These are phyloP conservation scores for Chlorella sp. DNA, from an alignment of 139 green algal genomes.

Conservation along the genomic window DNA sequence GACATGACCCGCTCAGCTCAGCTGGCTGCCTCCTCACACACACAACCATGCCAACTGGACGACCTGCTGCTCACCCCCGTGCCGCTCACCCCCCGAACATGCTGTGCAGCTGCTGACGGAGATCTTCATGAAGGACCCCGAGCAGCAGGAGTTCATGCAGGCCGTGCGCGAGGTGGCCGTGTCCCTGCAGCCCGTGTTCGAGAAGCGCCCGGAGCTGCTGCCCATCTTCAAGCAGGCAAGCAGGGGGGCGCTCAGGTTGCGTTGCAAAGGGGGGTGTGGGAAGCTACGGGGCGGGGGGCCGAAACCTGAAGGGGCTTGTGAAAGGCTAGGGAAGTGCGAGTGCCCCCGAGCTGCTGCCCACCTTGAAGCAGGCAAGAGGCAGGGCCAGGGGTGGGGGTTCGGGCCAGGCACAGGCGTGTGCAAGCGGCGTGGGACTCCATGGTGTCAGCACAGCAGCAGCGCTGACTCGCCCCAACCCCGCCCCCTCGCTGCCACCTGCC, in stretches of 20 bases:
- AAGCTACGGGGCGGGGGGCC: not conserved
- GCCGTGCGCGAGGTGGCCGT: slow-evolving; percentile 50
- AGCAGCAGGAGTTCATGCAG: slow-evolving; percentile 71
- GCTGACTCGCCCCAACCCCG: not conserved
- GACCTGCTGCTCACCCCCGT: not conserved
- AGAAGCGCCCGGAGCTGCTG: slow-evolving; percentile 61
- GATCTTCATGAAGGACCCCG: slow-evolving; percentile 55
- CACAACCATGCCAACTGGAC: not conserved
- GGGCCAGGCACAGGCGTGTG: too few species aligned
- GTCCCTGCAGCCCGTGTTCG: slow-evolving; percentile 66
- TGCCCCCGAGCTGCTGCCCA: too few species aligned
- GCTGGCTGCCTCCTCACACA: not conserved
- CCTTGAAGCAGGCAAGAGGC: too few species aligned
- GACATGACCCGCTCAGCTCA: not conserved
- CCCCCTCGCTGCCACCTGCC: not conserved
- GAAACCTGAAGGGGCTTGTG: not conserved
- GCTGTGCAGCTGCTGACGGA: slow-evolving; percentile 38
- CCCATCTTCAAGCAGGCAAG: slow-evolving; percentile 58
- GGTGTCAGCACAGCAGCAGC: not conserved
- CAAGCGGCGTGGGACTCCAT: too few species aligned
- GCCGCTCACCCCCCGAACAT: not conserved
- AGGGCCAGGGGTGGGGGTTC: too few species aligned
- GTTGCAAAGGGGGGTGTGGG: not conserved
- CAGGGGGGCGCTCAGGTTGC: slow-evolving; percentile 73
- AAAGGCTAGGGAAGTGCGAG: not conserved